Percentiles rank a stretch among this genome's conserved stretches.
Evolutionary conservation across 495 filamentous ascomycete species (phyloP).

Genomic region (Penicillium antarcticum): DNA sequence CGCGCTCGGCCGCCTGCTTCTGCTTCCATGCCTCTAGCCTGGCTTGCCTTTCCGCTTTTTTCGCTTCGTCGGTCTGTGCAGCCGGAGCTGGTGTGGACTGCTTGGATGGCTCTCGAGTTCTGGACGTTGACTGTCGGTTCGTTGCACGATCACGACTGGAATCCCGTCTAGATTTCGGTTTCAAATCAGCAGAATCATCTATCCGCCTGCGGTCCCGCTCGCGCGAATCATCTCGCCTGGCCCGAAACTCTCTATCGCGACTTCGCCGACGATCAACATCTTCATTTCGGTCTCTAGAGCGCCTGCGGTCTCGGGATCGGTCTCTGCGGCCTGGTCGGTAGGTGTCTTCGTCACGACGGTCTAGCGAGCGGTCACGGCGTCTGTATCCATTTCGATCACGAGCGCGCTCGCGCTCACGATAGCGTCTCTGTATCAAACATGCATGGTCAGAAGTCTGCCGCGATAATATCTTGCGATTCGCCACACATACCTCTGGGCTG

Average conservation of each 20-base stretch:
- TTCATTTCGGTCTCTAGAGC: conserved; percentile 56
- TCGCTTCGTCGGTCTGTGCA: conserved; percentile 70
- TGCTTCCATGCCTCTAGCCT: conserved; percentile 91
- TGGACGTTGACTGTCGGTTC: conserved; percentile 39
- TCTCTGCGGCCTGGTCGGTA: conserved; percentile 59
- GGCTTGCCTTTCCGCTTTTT: conserved; percentile 78
- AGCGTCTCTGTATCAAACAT: conserved; percentile 48
- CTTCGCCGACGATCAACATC: conserved; percentile 62
- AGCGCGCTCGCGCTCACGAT: conserved; percentile 56
- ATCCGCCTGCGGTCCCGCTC: conserved; percentile 65
- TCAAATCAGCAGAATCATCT: conserved; percentile 75
- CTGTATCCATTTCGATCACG: conserved; percentile 60
- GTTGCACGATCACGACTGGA: conserved; percentile 55
- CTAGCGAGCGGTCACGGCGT: conserved; percentile 71
- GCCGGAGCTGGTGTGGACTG: conserved; percentile 47
- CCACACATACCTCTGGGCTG: conserved; percentile 64
- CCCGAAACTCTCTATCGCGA: conserved; percentile 70
- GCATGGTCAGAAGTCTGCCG: conserved; percentile 24
- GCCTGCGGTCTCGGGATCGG: conserved; percentile 62
- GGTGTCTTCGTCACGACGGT: conserved; percentile 65
- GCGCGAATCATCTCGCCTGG: conserved; percentile 77
- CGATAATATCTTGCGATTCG: neutral
- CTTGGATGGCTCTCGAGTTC: conserved; percentile 49
- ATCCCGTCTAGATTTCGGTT: conserved; percentile 65
- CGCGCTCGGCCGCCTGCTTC: conserved; percentile 76